Conservation (phyloP, 805 yeast species). For the Schwanniomyces occidentalis region DNA sequence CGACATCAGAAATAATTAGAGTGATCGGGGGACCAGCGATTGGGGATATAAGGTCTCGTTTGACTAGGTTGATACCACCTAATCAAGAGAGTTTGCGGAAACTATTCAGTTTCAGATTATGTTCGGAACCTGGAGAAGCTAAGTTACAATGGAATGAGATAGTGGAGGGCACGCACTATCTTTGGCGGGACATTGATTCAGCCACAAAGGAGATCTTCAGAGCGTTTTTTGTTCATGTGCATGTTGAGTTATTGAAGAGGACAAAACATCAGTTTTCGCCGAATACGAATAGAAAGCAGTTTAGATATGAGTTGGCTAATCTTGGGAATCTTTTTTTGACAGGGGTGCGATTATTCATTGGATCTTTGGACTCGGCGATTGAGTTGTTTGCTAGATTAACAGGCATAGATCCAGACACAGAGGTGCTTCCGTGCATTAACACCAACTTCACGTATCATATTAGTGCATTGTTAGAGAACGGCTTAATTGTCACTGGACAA, state of each 20-base stretch:
- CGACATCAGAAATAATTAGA: conserved; percentile 83
- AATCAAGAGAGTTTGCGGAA: conserved; percentile 35
- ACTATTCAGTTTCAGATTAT: conserved; percentile 49
- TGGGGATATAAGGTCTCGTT: conserved; percentile 84
- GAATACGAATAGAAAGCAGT: conserved; percentile 48
- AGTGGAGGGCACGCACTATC: conserved; percentile 73
- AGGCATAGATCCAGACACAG: conserved; percentile 49
- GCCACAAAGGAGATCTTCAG: conserved; percentile 71
- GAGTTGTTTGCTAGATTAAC: conserved; percentile 71
- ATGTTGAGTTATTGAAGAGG: conserved; percentile 72
- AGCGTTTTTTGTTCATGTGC: conserved; percentile 75
- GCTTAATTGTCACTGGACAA: conserved; percentile 81
- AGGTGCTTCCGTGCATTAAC: conserved; percentile 78
- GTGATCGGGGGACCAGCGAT: conserved; percentile 94
- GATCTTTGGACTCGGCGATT: conserved; percentile 81
- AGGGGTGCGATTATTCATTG: conserved; percentile 78
- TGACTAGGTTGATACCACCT: conserved; percentile 70
- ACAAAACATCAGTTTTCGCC: conserved; percentile 43
- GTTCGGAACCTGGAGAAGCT: conserved; percentile 51
- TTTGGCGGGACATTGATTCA: conserved; percentile 64
- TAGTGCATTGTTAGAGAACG: conserved; percentile 70
- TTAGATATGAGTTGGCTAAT: conserved; percentile 75
- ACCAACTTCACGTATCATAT: conserved; percentile 86
- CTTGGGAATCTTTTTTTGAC: conserved; percentile 83
- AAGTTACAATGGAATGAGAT: conserved; percentile 71